Evolutionary conservation across 257 asterid species (phyloP), one percentile per base, ranked within the genome.

Genomic region (Plectranthus barbatus): DNA sequence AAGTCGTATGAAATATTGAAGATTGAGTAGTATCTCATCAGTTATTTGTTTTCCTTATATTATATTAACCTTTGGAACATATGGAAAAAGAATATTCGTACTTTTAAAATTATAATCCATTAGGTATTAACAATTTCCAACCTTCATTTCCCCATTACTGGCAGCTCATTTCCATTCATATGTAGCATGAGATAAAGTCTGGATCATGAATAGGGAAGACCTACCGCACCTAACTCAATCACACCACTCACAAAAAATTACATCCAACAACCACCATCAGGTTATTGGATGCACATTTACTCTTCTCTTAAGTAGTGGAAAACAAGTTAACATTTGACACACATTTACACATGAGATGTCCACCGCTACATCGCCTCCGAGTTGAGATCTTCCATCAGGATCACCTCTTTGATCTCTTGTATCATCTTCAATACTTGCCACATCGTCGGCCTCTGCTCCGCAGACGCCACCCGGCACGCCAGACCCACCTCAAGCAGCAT

Each of bases 391-490:
- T 88, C 96, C 82, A 80, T 77, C 9, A 76, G 9, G 6, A 78
- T 83, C 54, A 78, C 88, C 63, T 88, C 90, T 45, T 91, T 91
- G 50, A 91, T 83, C 66, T 91, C 96, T 33, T 91, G 98, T 51
- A 91, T 77, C 96, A 86, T 91, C 81, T 86, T 91, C 82, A 91
- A 69, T 8, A 91, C 96, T 51, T 86, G 95, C 95, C 96, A 91
- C 96, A 83, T 88, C 6, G 94, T 81, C 15, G 98, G 98, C 54
- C 98, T 76, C 59, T 86, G 98, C 66, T 86, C 98, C 0, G 88
- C 84, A 0, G 85, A 72, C 1, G 67, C 79, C 65, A 63, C 76
- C 0, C 90, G 76, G 74, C 96, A 91, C 31, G 85, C 88, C 61
- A 88, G 59, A 11, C 94, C 95, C 62, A 91, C 92, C 72, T 91